Percentiles rank a stretch among this genome's conserved stretches.
Evolutionary conservation across 768 basidiomycete genomes (phyloP).

Genomic region (Leucosporidium scottii): DNA sequence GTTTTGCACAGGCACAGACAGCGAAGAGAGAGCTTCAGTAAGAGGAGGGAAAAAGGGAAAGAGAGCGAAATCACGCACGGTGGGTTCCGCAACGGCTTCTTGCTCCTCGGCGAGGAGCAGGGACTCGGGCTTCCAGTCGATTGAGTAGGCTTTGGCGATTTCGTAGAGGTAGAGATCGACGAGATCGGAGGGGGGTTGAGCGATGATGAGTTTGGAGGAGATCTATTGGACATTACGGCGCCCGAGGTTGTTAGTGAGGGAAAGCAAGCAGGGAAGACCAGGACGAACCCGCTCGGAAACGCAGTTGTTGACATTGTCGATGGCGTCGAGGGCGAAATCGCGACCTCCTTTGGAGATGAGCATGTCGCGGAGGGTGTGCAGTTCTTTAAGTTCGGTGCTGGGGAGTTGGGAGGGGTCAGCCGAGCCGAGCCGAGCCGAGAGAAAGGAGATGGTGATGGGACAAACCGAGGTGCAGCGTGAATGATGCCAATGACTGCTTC

Average conservation of each 20-base stretch:
- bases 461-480: constrained; percentile 83
- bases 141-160: constrained; percentile 62
- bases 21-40: neutral
- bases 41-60: neutral
- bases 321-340: constrained; percentile 74
- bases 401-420: neutral
- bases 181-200: constrained; percentile 63
- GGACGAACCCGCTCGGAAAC: constrained; percentile 72
- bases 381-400: constrained; percentile 38
- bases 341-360: constrained; percentile 94
- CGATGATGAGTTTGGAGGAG: constrained; percentile 61
- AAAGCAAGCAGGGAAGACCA: neutral
- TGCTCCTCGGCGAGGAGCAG: too few relatives aligned
- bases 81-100: constrained; percentile 2
- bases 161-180: constrained; percentile 83
- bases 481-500: constrained; percentile 87
- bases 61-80: neutral
- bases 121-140: constrained; percentile 23
- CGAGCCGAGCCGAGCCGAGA: neutral
- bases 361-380: constrained; percentile 83
- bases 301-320: constrained; percentile 72
- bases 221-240: constrained; percentile 52
- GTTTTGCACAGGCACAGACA: neutral
- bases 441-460: too few relatives aligned
- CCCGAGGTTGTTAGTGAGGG: too few relatives aligned